These are phyloP conservation scores for Amphirosellinia nigrospora DNA, from an alignment of 495 filamentous ascomycete genomes.

Conservation along the genomic window DNA sequence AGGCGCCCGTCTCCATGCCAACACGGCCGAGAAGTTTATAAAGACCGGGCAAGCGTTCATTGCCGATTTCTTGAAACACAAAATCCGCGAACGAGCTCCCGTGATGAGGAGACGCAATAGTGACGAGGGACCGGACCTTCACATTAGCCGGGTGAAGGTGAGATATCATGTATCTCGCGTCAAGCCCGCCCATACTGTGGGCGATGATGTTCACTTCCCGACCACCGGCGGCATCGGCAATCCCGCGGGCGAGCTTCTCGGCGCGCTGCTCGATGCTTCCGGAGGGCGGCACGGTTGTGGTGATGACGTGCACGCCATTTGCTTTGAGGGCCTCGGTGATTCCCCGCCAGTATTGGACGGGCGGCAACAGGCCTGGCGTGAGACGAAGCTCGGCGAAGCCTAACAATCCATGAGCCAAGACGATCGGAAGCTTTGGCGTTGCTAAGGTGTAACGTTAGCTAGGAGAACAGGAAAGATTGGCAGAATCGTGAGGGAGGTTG, in stretches of 20 bases:
- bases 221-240: conserved; percentile 68
- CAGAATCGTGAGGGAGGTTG: no score
- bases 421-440: conserved; percentile 71
- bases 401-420: conserved; percentile 88
- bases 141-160: conserved; percentile 72
- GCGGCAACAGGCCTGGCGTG: conserved; percentile 71
- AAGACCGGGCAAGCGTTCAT: conserved; percentile 64
- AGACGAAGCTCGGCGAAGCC: conserved; percentile 87
- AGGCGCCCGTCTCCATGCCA: conserved; percentile 80
- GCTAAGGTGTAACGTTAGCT: conserved; percentile 9
- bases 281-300: conserved; percentile 77
- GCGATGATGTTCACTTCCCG: conserved; percentile 88
- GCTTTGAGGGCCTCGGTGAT: conserved; percentile 78
- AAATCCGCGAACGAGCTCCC: conserved; percentile 88
- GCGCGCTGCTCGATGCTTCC: conserved; percentile 81
- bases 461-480: neutral
- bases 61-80: conserved; percentile 73
- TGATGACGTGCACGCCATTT: conserved; percentile 80
- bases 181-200: conserved; percentile 78
- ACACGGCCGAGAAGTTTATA: conserved; percentile 71
- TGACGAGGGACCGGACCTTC: conserved; percentile 77
- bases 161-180: conserved; percentile 92
- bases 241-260: conserved; percentile 66
- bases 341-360: conserved; percentile 90
- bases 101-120: conserved; percentile 86